Conservation (phyloP, 495 filamentous ascomycete species). For the Podospora bellae-mahoneyi region DNA sequence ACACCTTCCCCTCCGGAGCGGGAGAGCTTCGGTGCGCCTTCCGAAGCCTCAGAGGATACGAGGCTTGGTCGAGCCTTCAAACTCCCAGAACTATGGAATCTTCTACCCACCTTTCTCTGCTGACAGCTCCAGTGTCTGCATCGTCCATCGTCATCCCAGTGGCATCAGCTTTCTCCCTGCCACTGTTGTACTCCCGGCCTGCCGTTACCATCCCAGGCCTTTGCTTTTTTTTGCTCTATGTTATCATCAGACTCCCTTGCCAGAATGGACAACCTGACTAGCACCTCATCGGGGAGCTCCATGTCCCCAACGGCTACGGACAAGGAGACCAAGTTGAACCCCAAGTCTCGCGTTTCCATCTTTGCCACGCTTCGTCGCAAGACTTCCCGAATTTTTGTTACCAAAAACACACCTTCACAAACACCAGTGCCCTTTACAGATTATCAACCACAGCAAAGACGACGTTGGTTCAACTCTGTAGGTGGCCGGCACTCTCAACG, state of each 20-base stretch:
- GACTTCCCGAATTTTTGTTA: slow-evolving; percentile 4
- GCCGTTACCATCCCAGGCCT: slow-evolving; percentile 3
- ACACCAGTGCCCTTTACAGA: neutral
- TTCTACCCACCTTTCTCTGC: neutral
- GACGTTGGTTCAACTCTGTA: neutral
- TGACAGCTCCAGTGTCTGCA: neutral
- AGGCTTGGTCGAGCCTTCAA: neutral
- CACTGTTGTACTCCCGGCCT: neutral
- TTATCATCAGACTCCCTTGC: slow-evolving; percentile 4
- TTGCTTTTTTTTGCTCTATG: neutral
- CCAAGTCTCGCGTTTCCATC: neutral
- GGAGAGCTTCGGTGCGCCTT: neutral
- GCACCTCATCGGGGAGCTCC: neutral
- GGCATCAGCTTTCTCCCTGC: neutral
- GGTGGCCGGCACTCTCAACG: neutral
- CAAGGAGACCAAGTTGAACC: neutral
- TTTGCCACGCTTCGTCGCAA: slow-evolving; percentile 4
- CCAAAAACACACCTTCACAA: neutral
- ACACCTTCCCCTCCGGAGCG: neutral
- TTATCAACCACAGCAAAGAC: neutral
- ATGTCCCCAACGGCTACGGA: neutral
- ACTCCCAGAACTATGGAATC: neutral
- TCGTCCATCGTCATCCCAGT: neutral
- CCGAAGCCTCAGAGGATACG: neutral
- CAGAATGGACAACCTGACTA: neutral